These are phyloP conservation scores for Solanum habrochaites DNA, from an alignment of 257 asterid species.

Conservation along the genomic window DNA sequence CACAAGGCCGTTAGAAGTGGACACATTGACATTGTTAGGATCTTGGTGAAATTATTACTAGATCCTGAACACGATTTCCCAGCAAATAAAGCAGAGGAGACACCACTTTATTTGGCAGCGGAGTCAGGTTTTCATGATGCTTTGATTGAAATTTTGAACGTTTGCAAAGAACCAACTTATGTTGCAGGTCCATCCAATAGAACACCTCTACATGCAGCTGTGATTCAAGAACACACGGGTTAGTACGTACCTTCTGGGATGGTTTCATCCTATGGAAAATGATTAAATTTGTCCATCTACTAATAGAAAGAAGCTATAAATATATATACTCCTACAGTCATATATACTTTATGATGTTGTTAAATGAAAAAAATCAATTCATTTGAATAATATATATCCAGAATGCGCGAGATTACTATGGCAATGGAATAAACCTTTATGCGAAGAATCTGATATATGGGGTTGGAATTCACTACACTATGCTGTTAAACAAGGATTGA, in stretches of 20 bases:
- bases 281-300: too few relatives aligned
- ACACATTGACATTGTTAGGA: not conserved
- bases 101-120: not conserved
- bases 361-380: too few relatives aligned
- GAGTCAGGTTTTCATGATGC: not conserved
- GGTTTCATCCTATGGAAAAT: too few relatives aligned
- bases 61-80: not conserved
- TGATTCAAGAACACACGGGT: not conserved
- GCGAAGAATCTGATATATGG: not conserved
- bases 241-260: not conserved
- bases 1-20: slow-evolving; percentile 1
- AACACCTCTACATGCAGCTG: slow-evolving; percentile 2
- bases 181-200: not conserved
- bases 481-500: not conserved
- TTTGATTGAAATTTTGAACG: not conserved
- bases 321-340: not conserved
- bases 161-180: not conserved
- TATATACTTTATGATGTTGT: too few relatives aligned
- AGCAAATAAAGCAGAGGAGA: not conserved
- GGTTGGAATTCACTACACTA: not conserved
- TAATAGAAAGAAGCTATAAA: too few relatives aligned
- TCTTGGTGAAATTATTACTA: not conserved
- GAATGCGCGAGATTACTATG: not conserved
- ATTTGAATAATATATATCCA: not conserved
- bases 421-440: not conserved